Evolutionary conservation across 176 grass and related monocot species (phyloP).

Genomic region (Musa troglodytarum): DNA sequence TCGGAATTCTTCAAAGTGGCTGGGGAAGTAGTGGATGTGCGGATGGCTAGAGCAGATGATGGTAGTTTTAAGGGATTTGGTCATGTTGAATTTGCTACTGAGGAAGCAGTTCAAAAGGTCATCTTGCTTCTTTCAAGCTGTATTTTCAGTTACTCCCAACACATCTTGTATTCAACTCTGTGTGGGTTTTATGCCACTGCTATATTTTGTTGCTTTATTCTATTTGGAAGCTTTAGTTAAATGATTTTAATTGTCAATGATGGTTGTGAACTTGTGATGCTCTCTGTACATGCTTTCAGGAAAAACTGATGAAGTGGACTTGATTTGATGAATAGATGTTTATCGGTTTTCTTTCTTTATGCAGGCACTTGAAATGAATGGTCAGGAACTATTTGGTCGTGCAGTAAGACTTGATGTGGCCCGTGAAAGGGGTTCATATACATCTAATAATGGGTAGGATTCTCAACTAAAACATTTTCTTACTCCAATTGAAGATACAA

Average conservation of each 20-base stretch:
- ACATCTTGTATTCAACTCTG: background rate
- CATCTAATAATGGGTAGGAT: slow-evolving; percentile 51
- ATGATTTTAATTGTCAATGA: background rate
- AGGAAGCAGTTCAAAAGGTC: slow-evolving; percentile 57
- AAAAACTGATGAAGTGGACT: background rate
- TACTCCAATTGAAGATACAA: background rate
- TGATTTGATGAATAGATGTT: background rate
- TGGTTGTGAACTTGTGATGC: no score
- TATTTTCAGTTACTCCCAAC: background rate
- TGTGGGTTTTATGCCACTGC: no score
- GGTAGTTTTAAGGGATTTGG: slow-evolving; percentile 51
- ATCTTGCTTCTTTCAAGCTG: background rate
- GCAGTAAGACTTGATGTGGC: slow-evolving; percentile 53
- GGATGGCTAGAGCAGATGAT: slow-evolving; percentile 49
- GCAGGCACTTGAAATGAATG: slow-evolving; percentile 46
- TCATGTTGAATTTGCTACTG: slow-evolving; percentile 59
- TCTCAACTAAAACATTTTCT: background rate
- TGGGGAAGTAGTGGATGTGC: slow-evolving; percentile 56
- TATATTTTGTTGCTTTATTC: no score
- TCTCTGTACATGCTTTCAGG: no score
- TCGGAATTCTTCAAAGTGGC: slow-evolving; percentile 50
- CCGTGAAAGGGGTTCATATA: slow-evolving; percentile 34
- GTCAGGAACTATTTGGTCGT: slow-evolving; percentile 45
- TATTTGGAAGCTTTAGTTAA: no score
- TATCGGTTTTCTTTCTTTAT: background rate